phyloP scores from a whole-genome alignment of 106 monocot genomes.

The Triglochin maritima region DNA sequence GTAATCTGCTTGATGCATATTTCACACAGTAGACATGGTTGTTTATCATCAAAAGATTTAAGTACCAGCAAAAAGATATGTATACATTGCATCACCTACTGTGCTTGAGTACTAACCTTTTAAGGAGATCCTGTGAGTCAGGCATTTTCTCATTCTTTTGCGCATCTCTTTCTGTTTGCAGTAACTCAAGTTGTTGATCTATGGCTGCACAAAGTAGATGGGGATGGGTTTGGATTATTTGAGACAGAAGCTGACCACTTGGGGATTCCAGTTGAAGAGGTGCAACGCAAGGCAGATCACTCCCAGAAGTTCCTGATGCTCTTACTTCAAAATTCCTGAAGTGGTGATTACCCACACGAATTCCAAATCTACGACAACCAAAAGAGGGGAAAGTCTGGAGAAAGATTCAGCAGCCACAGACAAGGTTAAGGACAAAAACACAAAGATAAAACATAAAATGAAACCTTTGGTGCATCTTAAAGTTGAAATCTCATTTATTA shows the following conservation, averaged over 20 bases:
- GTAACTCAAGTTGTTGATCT: slow-evolving; percentile 59
- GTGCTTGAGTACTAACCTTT: slow-evolving; percentile 5
- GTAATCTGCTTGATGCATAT: no score
- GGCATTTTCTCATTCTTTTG: background rate
- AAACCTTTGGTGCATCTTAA: background rate
- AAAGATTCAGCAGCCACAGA: background rate
- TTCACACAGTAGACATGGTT: no score
- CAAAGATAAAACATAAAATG: background rate
- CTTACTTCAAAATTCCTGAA: slow-evolving; percentile 6
- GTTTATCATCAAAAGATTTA: no score
- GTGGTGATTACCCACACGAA: background rate
- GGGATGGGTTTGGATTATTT: slow-evolving; percentile 64
- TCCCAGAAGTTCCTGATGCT: slow-evolving; percentile 11
- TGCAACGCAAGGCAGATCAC: slow-evolving; percentile 1
- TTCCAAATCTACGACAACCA: background rate
- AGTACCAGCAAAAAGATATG: no score
- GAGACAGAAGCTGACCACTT: slow-evolving; percentile 52
- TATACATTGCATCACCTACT: no score
- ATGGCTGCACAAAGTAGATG: slow-evolving; percentile 56
- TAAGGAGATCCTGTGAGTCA: background rate
- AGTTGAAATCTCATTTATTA: background rate
- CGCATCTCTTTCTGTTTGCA: slow-evolving; percentile 27
- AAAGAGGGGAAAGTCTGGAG: slow-evolving; percentile 5
- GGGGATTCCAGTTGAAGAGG: slow-evolving; percentile 43
- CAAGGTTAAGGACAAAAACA: background rate